Conservation (phyloP, 352 stramenopile species). For the Phytophthora brassicae region DNA sequence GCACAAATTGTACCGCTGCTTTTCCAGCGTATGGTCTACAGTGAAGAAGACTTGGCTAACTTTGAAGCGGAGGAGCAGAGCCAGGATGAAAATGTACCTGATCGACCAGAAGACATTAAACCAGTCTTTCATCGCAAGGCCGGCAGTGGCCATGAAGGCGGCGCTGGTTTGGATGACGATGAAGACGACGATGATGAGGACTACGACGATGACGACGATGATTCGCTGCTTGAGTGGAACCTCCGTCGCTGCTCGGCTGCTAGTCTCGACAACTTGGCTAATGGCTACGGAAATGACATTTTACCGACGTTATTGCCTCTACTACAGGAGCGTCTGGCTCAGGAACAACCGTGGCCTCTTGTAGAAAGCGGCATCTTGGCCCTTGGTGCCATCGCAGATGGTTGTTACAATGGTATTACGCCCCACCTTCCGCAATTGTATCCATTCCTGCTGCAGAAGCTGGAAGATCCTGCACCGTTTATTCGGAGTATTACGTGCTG, state of each 20-base stretch:
- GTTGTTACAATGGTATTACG: constrained; percentile 93
- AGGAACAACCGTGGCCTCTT: constrained; percentile 91
- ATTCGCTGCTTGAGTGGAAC: constrained; percentile 96
- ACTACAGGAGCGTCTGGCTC: constrained; percentile 89
- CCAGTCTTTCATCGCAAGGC: constrained; percentile 80
- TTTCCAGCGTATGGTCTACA: constrained; percentile 96
- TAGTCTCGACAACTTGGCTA: constrained; percentile 94
- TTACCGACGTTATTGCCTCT: constrained; percentile 91
- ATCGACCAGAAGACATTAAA: constrained; percentile 91
- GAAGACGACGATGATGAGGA: constrained; percentile 90
- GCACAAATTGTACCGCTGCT: constrained; percentile 92
- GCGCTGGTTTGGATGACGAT: constrained; percentile 46
- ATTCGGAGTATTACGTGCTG: constrained; percentile 95
- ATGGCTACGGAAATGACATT: constrained; percentile 93
- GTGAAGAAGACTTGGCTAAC: constrained; percentile 88
- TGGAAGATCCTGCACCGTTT: constrained; percentile 87
- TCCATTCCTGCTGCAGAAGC: constrained; percentile 93
- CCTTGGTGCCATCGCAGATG: constrained; percentile 94
- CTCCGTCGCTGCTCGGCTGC: constrained; percentile 94
- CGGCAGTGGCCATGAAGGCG: constrained; percentile 28
- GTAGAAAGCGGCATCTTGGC: constrained; percentile 95
- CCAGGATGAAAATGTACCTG: constrained; percentile 85
- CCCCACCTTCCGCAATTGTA: constrained; percentile 92
- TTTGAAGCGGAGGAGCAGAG: constrained; percentile 91
- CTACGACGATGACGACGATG: constrained; percentile 89